phyloP scores from a whole-genome alignment of 2,329 filamentous ascomycete genomes.

The Monosporascus sp. region DNA sequence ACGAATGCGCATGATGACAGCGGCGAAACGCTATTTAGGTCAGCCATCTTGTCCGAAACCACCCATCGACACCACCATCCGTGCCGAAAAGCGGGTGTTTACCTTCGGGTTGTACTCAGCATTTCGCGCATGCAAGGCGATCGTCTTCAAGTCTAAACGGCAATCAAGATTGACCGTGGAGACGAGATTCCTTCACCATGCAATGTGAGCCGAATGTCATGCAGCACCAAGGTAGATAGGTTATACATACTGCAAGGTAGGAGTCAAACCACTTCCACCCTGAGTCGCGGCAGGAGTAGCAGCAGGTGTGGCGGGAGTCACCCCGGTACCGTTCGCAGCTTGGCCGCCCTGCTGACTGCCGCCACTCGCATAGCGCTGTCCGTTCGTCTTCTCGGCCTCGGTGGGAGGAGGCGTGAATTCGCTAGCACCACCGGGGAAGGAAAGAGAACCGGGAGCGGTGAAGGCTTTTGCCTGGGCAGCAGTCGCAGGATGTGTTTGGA shows the following conservation, averaged over 20 bases:
- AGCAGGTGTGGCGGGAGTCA: constrained; percentile 84
- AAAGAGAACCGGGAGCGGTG: constrained; percentile 85
- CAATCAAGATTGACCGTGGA: constrained; percentile 98
- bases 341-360: constrained; percentile 51
- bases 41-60: constrained; percentile 21
- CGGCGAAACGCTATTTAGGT: constrained; percentile 78
- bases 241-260: constrained; percentile 92
- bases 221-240: constrained; percentile 30
- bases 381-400: constrained; percentile 57
- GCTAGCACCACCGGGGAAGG: constrained; percentile 78
- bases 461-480: constrained; percentile 94
- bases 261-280: constrained; percentile 83
- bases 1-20: constrained; percentile 99
- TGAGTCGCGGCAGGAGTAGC: constrained; percentile 81
- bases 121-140: constrained; percentile 94
- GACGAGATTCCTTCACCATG: constrained; percentile 82
- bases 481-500: constrained; percentile 70
- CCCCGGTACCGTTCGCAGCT: constrained; percentile 65
- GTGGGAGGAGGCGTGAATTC: constrained; percentile 77
- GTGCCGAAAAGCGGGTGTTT: constrained; percentile 32
- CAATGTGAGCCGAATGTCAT: constrained; percentile 47
- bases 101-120: constrained; percentile 99
- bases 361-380: constrained; percentile 41
- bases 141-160: constrained; percentile 96
- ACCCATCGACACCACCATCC: neutral